These are phyloP conservation scores for Fusarium sacchari DNA, from an alignment of 2,329 filamentous ascomycete species.

Conservation along the genomic window DNA sequence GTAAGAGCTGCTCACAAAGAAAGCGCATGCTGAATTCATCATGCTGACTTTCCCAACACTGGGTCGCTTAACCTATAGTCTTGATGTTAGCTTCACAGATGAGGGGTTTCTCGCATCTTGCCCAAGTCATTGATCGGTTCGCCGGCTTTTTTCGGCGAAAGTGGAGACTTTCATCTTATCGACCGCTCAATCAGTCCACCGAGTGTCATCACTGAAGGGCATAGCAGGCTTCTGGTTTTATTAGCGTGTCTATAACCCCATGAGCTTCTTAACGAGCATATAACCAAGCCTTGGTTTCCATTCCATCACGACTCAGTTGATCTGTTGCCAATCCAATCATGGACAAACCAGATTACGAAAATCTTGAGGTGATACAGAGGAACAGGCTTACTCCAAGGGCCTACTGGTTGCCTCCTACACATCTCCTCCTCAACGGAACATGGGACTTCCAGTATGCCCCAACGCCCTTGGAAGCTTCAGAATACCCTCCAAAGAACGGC, in stretches of 20 bases:
- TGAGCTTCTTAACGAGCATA: neutral
- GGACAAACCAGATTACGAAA: slow-evolving; percentile 12
- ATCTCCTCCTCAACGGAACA: slow-evolving; percentile 7
- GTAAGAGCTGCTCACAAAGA: neutral
- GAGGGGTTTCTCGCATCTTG: neutral
- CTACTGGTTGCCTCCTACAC: slow-evolving; percentile 12
- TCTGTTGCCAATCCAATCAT: neutral
- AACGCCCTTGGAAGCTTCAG: neutral
- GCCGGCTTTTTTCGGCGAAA: slow-evolving; percentile 14
- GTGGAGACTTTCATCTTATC: neutral
- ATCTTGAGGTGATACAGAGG: slow-evolving; percentile 8
- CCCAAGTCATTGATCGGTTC: neutral
- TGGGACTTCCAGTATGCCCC: slow-evolving; percentile 18
- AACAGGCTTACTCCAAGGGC: slow-evolving; percentile 4
- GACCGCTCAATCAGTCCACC: neutral
- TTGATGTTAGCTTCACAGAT: neutral
- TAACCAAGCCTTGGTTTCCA: neutral
- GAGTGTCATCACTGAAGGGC: neutral
- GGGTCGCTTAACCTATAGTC: neutral
- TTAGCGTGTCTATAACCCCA: neutral
- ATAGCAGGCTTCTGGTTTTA: neutral
- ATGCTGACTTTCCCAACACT: too few species aligned
- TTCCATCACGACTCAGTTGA: accelerated
- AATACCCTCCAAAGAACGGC: neutral
- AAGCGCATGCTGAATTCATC: accelerated